These are phyloP conservation scores for Acorus calamus DNA, from an alignment of 106 monocot species.

Conservation along the genomic window DNA sequence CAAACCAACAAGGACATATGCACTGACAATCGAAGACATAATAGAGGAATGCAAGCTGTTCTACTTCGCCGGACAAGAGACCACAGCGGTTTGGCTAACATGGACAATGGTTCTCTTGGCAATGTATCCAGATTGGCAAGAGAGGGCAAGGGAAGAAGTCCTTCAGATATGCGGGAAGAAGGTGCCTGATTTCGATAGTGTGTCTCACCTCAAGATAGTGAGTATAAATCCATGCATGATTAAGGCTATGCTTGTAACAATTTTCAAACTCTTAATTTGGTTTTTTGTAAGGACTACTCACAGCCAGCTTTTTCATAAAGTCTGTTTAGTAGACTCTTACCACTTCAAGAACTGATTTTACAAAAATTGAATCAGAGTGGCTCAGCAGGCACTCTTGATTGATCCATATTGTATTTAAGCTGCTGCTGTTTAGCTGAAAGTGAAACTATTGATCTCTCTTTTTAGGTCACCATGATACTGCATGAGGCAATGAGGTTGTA, in stretches of 20 bases:
- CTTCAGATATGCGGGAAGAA: too few relatives aligned
- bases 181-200: too few relatives aligned
- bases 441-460: neutral
- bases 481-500: slow-evolving; percentile 49
- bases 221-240: too few relatives aligned
- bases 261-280: too few relatives aligned
- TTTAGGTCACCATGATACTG: slow-evolving; percentile 46
- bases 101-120: slow-evolving; percentile 60
- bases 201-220: too few relatives aligned
- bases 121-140: too few relatives aligned
- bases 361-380: neutral
- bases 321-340: slow-evolving; percentile 23
- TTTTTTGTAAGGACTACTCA: too few relatives aligned
- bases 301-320: too few relatives aligned
- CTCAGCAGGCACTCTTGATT: neutral
- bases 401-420: neutral
- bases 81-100: slow-evolving; percentile 33
- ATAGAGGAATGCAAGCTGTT: slow-evolving; percentile 77
- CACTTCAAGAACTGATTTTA: slow-evolving; percentile 24
- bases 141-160: too few relatives aligned
- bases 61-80: slow-evolving; percentile 77
- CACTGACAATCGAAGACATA: slow-evolving; percentile 42
- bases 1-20: too few relatives aligned
- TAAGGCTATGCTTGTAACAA: too few relatives aligned
- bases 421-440: neutral